Conservation (phyloP, 1,284 basidiomycete species). For the Phylloboletellus chloephorus region DNA sequence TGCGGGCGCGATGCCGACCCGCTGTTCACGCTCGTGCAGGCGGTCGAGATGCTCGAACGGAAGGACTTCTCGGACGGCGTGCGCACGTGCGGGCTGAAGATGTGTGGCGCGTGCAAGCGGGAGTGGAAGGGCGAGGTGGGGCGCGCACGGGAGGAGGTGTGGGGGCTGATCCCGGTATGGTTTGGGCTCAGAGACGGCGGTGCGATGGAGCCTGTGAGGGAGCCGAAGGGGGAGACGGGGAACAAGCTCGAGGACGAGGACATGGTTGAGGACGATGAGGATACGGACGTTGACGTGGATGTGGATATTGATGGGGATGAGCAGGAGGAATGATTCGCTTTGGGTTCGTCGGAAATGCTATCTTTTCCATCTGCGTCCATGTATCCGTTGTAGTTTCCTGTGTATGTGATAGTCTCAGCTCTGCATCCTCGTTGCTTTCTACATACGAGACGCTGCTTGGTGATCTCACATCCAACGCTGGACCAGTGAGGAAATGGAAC, state of each 20-base stretch:
- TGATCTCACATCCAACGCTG: no score
- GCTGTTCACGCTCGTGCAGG: conserved; percentile 60
- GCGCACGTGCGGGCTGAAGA: conserved; percentile 49
- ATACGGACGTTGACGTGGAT: conserved; percentile 14
- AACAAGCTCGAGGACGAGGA: conserved; percentile 3
- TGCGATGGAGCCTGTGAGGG: conserved; percentile 1
- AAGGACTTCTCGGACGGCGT: conserved; percentile 64
- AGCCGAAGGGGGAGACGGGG: background rate
- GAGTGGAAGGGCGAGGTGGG: conserved; percentile 51
- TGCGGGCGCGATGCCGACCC: conserved; percentile 68
- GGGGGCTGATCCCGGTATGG: conserved; percentile 60
- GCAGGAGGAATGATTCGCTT: conserved; percentile 14
- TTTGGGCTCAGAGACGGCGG: conserved; percentile 44
- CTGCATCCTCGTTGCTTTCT: conserved; percentile 17
- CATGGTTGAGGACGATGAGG: conserved; percentile 9
- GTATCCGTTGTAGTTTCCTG: conserved; percentile 2
- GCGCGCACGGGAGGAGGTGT: conserved; percentile 56
- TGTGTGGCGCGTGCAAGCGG: conserved; percentile 56
- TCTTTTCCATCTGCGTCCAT: conserved; percentile 9
- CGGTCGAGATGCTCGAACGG: conserved; percentile 62
- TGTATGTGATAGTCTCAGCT: conserved; percentile 14
- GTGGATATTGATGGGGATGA: conserved; percentile 13
- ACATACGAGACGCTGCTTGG: background rate
- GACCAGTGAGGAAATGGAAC: background rate
- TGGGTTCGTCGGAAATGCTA: conserved; percentile 17